phyloP scores from a whole-genome alignment of 1,139 yeast genomes.

The Saccharomyces hybrid region DNA sequence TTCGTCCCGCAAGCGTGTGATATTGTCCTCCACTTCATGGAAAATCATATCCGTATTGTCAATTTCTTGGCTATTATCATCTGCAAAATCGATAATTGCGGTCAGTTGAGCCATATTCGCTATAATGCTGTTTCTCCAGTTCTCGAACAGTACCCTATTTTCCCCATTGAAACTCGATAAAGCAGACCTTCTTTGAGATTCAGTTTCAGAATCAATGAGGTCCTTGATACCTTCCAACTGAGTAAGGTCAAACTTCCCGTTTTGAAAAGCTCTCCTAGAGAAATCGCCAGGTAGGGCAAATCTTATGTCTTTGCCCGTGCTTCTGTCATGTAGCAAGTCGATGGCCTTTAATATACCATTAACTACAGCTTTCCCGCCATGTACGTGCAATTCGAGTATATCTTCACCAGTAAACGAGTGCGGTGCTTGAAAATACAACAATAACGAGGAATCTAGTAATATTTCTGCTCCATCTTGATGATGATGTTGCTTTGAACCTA shows the following conservation, averaged over 20 bases:
- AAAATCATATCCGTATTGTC: conserved; percentile 41
- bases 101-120: conserved; percentile 67
- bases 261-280: conserved; percentile 70
- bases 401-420: conserved; percentile 91
- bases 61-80: conserved; percentile 73
- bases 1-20: conserved; percentile 39
- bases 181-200: conserved; percentile 72
- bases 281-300: conserved; percentile 95
- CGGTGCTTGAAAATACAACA: conserved; percentile 65
- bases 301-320: conserved; percentile 42
- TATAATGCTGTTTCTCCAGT: conserved; percentile 66
- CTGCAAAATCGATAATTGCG: conserved; percentile 94
- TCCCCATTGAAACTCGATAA: conserved; percentile 66
- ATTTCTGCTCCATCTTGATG: conserved; percentile 17
- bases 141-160: conserved; percentile 44
- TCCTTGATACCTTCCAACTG: conserved; percentile 88
- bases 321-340: conserved; percentile 38
- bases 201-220: conserved; percentile 91
- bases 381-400: conserved; percentile 74
- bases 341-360: conserved; percentile 62
- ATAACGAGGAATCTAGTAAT: conserved; percentile 69
- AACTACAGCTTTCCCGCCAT: conserved; percentile 88
- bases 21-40: conserved; percentile 39
- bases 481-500: not conserved
- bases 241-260: conserved; percentile 63